Base-by-base conservation (phyloP, 2,329 filamentous ascomycete genomes). In the Emydomyces testavorans region DNA sequence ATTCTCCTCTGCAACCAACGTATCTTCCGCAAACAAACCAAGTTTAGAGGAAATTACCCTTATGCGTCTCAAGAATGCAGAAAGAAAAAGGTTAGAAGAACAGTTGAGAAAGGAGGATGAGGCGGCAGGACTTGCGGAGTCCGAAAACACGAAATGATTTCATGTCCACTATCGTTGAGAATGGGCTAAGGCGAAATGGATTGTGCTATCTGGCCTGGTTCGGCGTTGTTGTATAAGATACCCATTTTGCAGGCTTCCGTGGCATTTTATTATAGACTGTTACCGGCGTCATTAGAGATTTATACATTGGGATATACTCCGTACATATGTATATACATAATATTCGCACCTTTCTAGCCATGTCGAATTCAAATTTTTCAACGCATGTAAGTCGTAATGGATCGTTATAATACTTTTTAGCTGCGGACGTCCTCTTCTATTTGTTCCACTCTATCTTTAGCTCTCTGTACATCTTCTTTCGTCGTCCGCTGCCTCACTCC, bases 51-150 rank as follows among this genome's bases (percentile, higher is more conserved):
- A 71, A 37, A 51, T 67, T 43, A 78, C 73, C 1, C 69, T 79
- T 65, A 78, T 75, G 51, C 69, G 75, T 48, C 54, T 80, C 34
- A 74, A 74, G 53, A 76, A 72, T 48, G 76, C 76, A 1, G 76
- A 79, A 59, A 71, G 68, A 49, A 70, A 67, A 54, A 67, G 68
- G 26, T 52, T 76, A 10, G 75, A 76, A 52, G 75, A 77, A 45
- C 70, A 79, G 53, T 68, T 76, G 47, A 59, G 65, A 36, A 68
- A 67, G 55, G 69, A 71, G 52, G 73, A 76, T 35, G 68, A 71
- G 48, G 66, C 62, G 4, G 66, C 65, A 3, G 63, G 64, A 53
- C 62, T 62, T 52, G 53, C 62, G 49, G 58, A 60, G 50, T 54
- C 26, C 11, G n/a, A 48, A 20, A 32, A 4, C 4, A 52, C 61